Conservation (phyloP, 1,139 yeast species). For the Geotrichum histeridarum region DNA sequence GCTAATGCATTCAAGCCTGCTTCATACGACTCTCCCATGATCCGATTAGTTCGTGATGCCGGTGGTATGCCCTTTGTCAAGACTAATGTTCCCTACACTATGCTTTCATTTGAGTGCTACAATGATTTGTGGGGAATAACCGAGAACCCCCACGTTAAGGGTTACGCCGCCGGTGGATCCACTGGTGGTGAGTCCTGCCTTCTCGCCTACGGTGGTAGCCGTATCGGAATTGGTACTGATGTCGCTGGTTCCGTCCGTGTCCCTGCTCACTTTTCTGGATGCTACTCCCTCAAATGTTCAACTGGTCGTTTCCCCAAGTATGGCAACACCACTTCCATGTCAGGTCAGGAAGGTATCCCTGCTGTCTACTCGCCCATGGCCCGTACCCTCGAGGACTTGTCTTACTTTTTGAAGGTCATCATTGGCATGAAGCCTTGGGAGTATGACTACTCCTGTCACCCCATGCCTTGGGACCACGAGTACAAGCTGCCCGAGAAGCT, state of each 20-base stretch:
- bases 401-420: conserved; percentile 53
- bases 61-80: conserved; percentile 48
- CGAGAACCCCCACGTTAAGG: conserved; percentile 41
- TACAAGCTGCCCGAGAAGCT: conserved; percentile 43
- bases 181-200: conserved; percentile 50
- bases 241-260: conserved; percentile 57
- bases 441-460: conserved; percentile 51
- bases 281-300: conserved; percentile 47
- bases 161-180: conserved; percentile 46
- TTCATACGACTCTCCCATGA: conserved; percentile 37
- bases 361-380: conserved; percentile 58
- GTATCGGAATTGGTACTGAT: conserved; percentile 53
- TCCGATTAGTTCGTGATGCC: conserved; percentile 39
- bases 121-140: conserved; percentile 46
- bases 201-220: conserved; percentile 45
- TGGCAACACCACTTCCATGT: conserved; percentile 49
- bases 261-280: conserved; percentile 47
- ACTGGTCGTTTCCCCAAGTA: conserved; percentile 48
- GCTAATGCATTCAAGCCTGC: conserved; percentile 39
- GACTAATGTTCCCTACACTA: conserved; percentile 48
- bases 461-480: conserved; percentile 57
- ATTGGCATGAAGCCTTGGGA: conserved; percentile 63
- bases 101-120: conserved; percentile 45
- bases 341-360: conserved; percentile 52
- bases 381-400: conserved; percentile 57